A percentile compares a stretch with the other conserved stretches of the same genome.
Conservation (phyloP, 2,329 filamentous ascomycete species). For the Scortechinia acanthostroma region DNA sequence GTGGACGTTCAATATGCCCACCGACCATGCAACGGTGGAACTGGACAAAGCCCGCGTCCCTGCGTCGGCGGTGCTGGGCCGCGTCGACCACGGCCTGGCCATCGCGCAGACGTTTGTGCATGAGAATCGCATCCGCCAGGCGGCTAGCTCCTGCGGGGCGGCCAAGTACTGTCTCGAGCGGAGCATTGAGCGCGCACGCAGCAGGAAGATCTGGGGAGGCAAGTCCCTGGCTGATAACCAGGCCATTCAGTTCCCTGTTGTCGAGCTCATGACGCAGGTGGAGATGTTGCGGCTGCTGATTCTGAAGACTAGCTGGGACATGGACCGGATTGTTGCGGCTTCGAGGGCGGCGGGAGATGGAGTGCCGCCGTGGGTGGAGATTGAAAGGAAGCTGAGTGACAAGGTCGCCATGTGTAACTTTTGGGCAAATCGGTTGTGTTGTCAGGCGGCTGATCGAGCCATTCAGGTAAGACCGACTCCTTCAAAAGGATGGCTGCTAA, state of each 20-base stretch:
- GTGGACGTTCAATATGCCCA: conserved; percentile 63
- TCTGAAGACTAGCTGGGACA: conserved; percentile 50
- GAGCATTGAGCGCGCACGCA: conserved; percentile 44
- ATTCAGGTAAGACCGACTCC: conserved; percentile 38
- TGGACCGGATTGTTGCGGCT: conserved; percentile 34
- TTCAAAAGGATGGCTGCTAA: not conserved
- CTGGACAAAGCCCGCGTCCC: conserved; percentile 50
- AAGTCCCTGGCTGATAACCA: conserved; percentile 50
- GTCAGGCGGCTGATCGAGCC: conserved; percentile 50
- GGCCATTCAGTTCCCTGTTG: conserved; percentile 56
- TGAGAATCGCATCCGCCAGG: conserved; percentile 60
- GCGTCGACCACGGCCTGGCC: conserved; percentile 41
- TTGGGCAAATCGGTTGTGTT: conserved; percentile 53
- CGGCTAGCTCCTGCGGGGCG: conserved; percentile 49
- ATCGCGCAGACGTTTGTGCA: conserved; percentile 61
- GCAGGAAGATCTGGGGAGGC: conserved; percentile 42
- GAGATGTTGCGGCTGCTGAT: conserved; percentile 56
- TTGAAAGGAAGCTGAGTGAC: conserved; percentile 49
- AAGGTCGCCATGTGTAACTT: conserved; percentile 63
- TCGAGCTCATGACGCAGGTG: conserved; percentile 52
- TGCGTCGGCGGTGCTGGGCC: conserved; percentile 39
- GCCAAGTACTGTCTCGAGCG: conserved; percentile 52
- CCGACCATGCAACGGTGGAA: conserved; percentile 53
- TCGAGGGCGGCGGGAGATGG: conserved; percentile 13
- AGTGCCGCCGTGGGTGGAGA: conserved; percentile 34